phyloP scores from a whole-genome alignment of 768 basidiomycete genomes.

The Austroboletus eburneus region DNA sequence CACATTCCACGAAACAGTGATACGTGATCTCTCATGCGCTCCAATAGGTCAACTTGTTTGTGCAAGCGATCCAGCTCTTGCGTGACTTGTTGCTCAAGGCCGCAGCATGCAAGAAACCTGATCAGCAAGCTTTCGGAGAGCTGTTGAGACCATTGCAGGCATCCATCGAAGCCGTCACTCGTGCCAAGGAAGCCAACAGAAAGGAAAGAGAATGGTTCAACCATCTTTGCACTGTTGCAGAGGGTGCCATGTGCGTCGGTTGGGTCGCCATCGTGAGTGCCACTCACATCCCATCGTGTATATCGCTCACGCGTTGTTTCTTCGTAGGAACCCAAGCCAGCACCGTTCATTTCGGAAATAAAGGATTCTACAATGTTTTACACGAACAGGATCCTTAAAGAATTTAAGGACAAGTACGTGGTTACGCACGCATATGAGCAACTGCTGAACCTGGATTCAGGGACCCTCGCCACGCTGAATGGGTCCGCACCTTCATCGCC shows the following conservation, averaged over 20 bases:
- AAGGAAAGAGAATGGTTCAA: slow-evolving; percentile 79
- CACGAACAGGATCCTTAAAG: slow-evolving; percentile 84
- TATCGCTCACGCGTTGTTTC: background rate
- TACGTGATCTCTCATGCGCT: slow-evolving; percentile 4
- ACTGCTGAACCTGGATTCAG: slow-evolving; percentile 38
- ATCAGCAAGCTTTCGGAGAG: slow-evolving; percentile 49
- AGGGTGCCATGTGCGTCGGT: slow-evolving; percentile 75
- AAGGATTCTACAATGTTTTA: slow-evolving; percentile 88
- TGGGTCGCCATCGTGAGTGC: slow-evolving; percentile 82
- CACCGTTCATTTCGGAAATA: slow-evolving; percentile 70
- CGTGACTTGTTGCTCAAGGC: slow-evolving; percentile 65
- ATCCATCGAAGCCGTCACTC: slow-evolving; percentile 71
- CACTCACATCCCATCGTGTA: background rate
- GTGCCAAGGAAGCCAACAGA: slow-evolving; percentile 76
- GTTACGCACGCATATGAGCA: background rate
- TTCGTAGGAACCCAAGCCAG: slow-evolving; percentile 68
- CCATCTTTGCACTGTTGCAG: slow-evolving; percentile 77
- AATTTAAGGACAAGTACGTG: slow-evolving; percentile 86
- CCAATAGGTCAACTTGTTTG: slow-evolving; percentile 61
- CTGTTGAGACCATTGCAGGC: slow-evolving; percentile 67
- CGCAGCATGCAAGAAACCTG: slow-evolving; percentile 76
- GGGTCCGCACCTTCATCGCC: slow-evolving; percentile 70
- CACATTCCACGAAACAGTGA: slow-evolving; percentile 19
- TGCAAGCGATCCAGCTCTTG: slow-evolving; percentile 63
- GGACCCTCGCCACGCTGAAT: slow-evolving; percentile 82